Conservation (phyloP, 2,329 filamentous ascomycete species). For the Nannizziopsis barbatae region DNA sequence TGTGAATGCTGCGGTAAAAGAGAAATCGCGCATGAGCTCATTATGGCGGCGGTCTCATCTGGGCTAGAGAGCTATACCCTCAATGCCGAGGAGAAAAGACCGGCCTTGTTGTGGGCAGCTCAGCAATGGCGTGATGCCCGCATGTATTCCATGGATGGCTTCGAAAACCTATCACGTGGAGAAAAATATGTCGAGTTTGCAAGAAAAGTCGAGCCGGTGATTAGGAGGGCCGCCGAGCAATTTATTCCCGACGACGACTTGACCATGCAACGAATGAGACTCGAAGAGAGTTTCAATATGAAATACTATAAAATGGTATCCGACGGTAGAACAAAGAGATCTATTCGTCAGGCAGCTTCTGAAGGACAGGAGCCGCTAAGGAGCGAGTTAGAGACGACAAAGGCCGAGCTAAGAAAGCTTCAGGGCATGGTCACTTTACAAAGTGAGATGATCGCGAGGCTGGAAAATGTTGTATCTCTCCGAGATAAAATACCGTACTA, state of each 20-base stretch:
- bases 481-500: neutral
- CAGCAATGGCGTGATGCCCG: conserved; percentile 10
- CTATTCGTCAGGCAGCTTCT: neutral
- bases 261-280: conserved; percentile 5
- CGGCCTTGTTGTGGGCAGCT: conserved; percentile 7
- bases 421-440: conserved; percentile 6
- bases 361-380: neutral
- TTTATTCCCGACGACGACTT: conserved; percentile 9
- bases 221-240: conserved; percentile 14
- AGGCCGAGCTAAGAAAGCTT: conserved; percentile 2
- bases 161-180: conserved; percentile 18
- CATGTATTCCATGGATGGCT: conserved; percentile 12
- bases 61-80: conserved; percentile 20
- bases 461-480: conserved; percentile 1
- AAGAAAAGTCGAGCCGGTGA: conserved; percentile 21
- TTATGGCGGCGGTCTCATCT: conserved; percentile 27
- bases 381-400: conserved; percentile 5
- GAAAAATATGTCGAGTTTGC: conserved; percentile 29
- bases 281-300: conserved; percentile 10
- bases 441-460: conserved; percentile 3
- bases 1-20: conserved; percentile 28
- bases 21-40: conserved; percentile 24
- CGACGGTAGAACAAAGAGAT: neutral
- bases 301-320: conserved; percentile 9
- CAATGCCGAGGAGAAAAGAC: neutral